Conservation (phyloP, 352 stramenopile genomes). For the Pythium diclinum region DNA sequence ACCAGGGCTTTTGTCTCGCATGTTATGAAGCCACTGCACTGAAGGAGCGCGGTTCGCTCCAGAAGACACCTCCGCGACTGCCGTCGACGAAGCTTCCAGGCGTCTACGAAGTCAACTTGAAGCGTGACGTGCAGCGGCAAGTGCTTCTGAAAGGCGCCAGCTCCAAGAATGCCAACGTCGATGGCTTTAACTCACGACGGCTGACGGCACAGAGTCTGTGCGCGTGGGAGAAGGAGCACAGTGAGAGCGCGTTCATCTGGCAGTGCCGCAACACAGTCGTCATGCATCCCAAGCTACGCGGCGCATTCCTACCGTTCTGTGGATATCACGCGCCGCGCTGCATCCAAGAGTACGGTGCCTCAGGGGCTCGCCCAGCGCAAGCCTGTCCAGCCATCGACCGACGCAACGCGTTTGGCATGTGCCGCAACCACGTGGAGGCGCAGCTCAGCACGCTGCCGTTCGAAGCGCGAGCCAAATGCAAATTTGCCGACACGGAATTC, state of each 20-base stretch:
- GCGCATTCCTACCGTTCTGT: conserved; percentile 59
- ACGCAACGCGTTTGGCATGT: conserved; percentile 63
- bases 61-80: conserved; percentile 40
- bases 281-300: conserved; percentile 50
- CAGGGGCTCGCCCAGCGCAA: not conserved
- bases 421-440: conserved; percentile 65
- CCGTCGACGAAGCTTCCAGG: conserved; percentile 39
- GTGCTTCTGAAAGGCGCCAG: conserved; percentile 10
- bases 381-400: conserved; percentile 47
- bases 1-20: conserved; percentile 45
- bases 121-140: conserved; percentile 27
- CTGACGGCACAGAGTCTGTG: conserved; percentile 38
- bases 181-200: not conserved
- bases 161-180: not conserved
- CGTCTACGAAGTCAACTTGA: conserved; percentile 32
- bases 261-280: conserved; percentile 56
- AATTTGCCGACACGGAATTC: conserved; percentile 58
- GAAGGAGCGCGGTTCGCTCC: conserved; percentile 38
- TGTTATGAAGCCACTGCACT: conserved; percentile 56
- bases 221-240: conserved; percentile 60
- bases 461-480: conserved; percentile 39
- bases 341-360: conserved; percentile 49
- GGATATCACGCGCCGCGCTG: conserved; percentile 62
- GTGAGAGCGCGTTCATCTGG: conserved; percentile 48
- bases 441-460: conserved; percentile 51